Base-by-base conservation (phyloP, 139 green algal species). In the Volvox africanus region DNA sequence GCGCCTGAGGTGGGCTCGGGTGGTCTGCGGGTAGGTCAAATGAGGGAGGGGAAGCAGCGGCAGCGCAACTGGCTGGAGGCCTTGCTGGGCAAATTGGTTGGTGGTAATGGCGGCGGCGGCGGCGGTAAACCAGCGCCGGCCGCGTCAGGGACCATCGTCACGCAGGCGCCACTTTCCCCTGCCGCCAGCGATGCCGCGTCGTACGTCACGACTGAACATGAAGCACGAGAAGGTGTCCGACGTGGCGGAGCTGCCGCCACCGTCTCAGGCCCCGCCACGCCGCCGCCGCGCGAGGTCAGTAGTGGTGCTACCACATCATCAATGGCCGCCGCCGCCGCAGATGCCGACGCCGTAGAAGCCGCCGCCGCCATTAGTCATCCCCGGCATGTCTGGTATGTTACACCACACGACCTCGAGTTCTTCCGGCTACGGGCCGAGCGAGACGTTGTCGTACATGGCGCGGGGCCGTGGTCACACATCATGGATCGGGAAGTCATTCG, bases 401-500 rank as follows among this genome's bases (percentile, higher is more conserved):
- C 76, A 18, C 65, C 93, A 11, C 78, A 36, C 6, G 95, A 97
- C 78, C 71, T 96, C 80, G 61, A 91, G 17, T 93, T 93, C 33
- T 96, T 97, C 91, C 67, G 32, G 82, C 35, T 71, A 26, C 61
- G 87, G 21, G 87, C 77, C 22, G 87, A 91, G 77, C 77, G 50
- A 35, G 87, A 89, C 32, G 71, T 75, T 22, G 18, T 71, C 80
- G 55, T 89, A 30, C 55, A 76, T 1, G 89, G 71, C 50, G 71
- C 81, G 13, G 18, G 80, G 1, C 28, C 22, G 24, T 96, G 95
- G 95, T 89, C 93, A 6, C 36, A 92, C 61, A 95, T 97, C 91
- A 94, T 95, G 86, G 68, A 95, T 35, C 93, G 94, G 80, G 61
- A 92, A 2, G 30, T 87, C 61, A 2, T 61, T 61, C 14, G 50